These are phyloP conservation scores for Theileria annulata DNA, from an alignment of 169 alveolate genomes.

Conservation along the genomic window DNA sequence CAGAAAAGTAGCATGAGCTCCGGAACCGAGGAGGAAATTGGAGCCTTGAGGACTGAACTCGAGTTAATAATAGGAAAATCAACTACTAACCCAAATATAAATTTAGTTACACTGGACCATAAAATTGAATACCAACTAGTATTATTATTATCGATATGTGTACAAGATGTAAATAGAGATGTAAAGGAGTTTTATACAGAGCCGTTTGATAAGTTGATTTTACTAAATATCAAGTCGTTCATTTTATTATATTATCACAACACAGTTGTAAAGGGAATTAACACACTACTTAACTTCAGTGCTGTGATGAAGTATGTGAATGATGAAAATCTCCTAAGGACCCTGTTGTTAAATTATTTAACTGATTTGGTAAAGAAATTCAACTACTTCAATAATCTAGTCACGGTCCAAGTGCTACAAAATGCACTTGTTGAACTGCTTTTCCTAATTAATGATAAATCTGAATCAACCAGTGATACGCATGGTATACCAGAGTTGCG, in stretches of 20 bases:
- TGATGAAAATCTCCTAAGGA: conserved; percentile 29
- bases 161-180: conserved; percentile 49
- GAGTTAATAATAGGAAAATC: conserved; percentile 37
- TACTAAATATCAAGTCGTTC: conserved; percentile 47
- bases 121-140: conserved; percentile 56
- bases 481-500: not conserved
- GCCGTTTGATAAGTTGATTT: conserved; percentile 35
- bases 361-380: conserved; percentile 7
- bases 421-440: not conserved
- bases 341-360: conserved; percentile 34
- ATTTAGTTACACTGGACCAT: conserved; percentile 30
- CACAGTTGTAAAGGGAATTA: conserved; percentile 27
- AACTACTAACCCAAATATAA: conserved; percentile 28
- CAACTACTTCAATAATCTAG: not conserved
- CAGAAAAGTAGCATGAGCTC: not conserved
- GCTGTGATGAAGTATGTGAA: conserved; percentile 44
- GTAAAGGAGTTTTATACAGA: conserved; percentile 56
- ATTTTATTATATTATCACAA: conserved; percentile 46
- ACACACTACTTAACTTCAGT: conserved; percentile 24
- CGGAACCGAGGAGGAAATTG: not conserved
- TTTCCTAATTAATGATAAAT: not conserved
- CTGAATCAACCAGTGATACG: not conserved
- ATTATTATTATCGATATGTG: conserved; percentile 28
- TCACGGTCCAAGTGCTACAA: conserved; percentile 1
- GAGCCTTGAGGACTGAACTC: conserved; percentile 38